Conservation (phyloP, 2,329 filamentous ascomycete species). For the Whalleya microplaca region DNA sequence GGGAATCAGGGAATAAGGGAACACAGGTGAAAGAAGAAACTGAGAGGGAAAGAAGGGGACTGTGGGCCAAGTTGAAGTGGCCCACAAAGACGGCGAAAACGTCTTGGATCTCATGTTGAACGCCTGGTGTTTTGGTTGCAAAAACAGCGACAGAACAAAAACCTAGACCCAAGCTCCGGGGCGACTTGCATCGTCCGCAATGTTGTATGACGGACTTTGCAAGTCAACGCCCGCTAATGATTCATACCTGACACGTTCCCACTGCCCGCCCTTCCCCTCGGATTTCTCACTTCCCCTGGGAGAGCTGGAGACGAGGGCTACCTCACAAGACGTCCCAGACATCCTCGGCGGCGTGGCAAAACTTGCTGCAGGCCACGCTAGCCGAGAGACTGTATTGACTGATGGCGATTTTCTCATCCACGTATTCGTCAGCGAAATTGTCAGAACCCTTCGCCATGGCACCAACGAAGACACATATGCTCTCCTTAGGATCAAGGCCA, state of each 20-base stretch:
- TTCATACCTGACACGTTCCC: constrained; percentile 37
- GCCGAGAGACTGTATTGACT: constrained; percentile 97
- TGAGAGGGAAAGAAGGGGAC: constrained; percentile 36
- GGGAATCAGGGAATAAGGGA: constrained; percentile 6
- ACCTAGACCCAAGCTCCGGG: constrained; percentile 65
- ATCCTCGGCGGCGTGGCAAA: constrained; percentile 97
- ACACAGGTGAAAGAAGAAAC: constrained; percentile 23
- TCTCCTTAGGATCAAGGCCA: constrained; percentile 78
- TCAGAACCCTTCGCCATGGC: constrained; percentile 98
- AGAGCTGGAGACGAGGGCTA: constrained; percentile 5
- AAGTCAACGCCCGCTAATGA: constrained; percentile 35
- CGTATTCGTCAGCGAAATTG: constrained; percentile 91
- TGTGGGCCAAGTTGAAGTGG: constrained; percentile 69
- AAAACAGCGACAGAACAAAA: constrained; percentile 79
- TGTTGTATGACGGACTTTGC: constrained; percentile 72
- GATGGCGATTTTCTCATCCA: constrained; percentile 97
- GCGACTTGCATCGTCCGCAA: constrained; percentile 57
- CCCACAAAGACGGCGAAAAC: constrained; percentile 61
- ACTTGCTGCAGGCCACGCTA: constrained; percentile 98
- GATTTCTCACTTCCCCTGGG: constrained; percentile 6
- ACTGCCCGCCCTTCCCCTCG: constrained; percentile 30
- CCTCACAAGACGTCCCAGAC: constrained; percentile 87
- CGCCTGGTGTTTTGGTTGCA: constrained; percentile 82
- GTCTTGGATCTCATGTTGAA: constrained; percentile 77
- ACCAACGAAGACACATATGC: constrained; percentile 95